phyloP scores from a whole-genome alignment of 768 basidiomycete species.

The Royoungia palumana region DNA sequence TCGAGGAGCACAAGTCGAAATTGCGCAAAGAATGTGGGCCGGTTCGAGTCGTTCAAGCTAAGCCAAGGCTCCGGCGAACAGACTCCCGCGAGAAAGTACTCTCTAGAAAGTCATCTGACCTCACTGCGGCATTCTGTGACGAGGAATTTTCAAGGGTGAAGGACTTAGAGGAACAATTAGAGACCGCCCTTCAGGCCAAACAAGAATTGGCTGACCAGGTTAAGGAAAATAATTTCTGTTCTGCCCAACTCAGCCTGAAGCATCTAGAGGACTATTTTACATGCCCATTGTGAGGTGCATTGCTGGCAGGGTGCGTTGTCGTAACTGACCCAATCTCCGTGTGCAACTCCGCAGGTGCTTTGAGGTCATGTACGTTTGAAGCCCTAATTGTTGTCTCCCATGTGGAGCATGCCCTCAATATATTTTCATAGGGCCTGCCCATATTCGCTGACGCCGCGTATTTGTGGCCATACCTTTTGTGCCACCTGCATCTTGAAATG shows the following conservation, averaged over 20 bases:
- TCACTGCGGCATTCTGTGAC: conserved; percentile 30
- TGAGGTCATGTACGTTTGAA: conserved; percentile 47
- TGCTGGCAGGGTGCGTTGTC: conserved; percentile 3
- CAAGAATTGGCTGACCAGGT: conserved; percentile 40
- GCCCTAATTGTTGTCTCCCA: conserved; percentile 1
- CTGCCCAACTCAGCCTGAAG: conserved; percentile 37
- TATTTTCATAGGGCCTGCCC: conserved; percentile 45
- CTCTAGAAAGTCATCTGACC: not conserved
- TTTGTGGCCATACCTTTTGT: conserved; percentile 69
- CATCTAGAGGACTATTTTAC: conserved; percentile 62
- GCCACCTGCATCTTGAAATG: conserved; percentile 63
- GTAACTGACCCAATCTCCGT: conserved; percentile 11
- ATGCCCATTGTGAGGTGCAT: conserved; percentile 54
- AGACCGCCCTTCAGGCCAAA: conserved; percentile 39
- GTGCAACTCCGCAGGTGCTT: conserved; percentile 46
- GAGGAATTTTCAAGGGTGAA: conserved; percentile 36
- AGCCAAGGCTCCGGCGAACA: not conserved
- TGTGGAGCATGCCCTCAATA: not conserved
- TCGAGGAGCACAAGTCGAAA: conserved; percentile 1
- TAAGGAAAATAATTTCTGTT: conserved; percentile 36
- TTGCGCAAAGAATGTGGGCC: conserved; percentile 14
- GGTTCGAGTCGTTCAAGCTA: conserved; percentile 1
- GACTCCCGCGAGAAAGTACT: conserved; percentile 1
- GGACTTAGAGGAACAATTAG: conserved; percentile 42
- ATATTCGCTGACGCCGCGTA: conserved; percentile 48